These are phyloP conservation scores for Phytophthora uliginosa DNA, from an alignment of 352 stramenopile species.

Conservation along the genomic window DNA sequence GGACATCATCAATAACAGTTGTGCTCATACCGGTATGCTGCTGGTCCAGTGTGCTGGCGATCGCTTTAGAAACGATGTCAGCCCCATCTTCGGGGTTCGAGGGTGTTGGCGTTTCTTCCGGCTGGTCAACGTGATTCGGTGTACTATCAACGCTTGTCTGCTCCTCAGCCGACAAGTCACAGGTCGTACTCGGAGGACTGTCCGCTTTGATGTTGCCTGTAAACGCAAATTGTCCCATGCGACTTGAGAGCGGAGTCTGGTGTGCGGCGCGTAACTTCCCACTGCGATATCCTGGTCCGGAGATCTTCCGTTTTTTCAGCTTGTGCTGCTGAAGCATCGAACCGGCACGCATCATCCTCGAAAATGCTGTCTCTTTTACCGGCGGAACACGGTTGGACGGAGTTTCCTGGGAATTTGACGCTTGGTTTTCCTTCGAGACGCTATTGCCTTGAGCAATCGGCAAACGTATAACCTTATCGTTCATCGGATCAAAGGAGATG, in stretches of 20 bases:
- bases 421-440: conserved; percentile 58
- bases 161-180: conserved; percentile 14
- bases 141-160: conserved; percentile 18
- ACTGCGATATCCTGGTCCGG: conserved; percentile 22
- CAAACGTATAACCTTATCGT: conserved; percentile 26
- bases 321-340: conserved; percentile 63
- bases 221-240: conserved; percentile 40
- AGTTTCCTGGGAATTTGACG: conserved; percentile 26
- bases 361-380: conserved; percentile 81
- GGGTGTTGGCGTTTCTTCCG: conserved; percentile 7
- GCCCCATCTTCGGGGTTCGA: conserved; percentile 5
- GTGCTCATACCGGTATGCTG: background rate
- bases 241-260: conserved; percentile 22
- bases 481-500: conserved; percentile 67
- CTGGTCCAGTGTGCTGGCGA: background rate
- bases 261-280: conserved; percentile 10
- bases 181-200: background rate
- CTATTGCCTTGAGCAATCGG: background rate
- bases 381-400: background rate
- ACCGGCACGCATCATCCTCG: conserved; percentile 82
- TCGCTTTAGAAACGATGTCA: conserved; percentile 1
- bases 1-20: background rate
- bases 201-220: conserved; percentile 9
- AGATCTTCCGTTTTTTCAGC: conserved; percentile 59
- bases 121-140: conserved; percentile 6